Conservation (phyloP, 2,329 filamentous ascomycete genomes). For the Shiraia sp. region DNA sequence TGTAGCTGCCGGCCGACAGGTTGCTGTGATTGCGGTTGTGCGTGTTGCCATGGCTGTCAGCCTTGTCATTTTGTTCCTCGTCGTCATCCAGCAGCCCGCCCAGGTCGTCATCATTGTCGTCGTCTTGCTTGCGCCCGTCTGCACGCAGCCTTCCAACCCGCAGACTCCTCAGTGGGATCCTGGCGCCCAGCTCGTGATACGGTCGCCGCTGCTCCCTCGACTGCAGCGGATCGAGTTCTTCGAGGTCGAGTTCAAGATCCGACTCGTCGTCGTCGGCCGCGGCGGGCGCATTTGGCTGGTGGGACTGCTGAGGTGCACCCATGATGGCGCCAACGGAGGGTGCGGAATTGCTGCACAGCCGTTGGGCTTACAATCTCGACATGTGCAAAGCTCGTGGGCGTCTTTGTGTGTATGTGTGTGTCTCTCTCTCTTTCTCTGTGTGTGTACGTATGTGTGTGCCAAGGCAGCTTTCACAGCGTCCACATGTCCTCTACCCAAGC, state of each 20-base stretch:
- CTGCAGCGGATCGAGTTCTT: constrained; percentile 72
- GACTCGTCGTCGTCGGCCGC: constrained; percentile 62
- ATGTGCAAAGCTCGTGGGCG: too few species aligned
- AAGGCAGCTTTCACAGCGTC: background rate
- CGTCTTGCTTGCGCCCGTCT: constrained; percentile 49
- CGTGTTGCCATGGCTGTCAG: too few species aligned
- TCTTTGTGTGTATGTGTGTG: too few species aligned
- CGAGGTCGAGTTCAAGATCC: constrained; percentile 75
- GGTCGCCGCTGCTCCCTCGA: constrained; percentile 38
- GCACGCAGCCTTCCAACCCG: constrained; percentile 53
- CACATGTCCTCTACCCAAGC: too few species aligned
- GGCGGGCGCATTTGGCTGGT: constrained; percentile 60
- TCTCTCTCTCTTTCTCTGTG: too few species aligned
- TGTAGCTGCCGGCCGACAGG: constrained; percentile 63
- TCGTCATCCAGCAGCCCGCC: constrained; percentile 68
- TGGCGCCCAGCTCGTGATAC: constrained; percentile 51
- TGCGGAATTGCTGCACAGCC: constrained; percentile 7
- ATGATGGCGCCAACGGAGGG: constrained; percentile 35
- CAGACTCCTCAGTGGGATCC: constrained; percentile 71
- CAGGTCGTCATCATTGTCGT: constrained; percentile 69
- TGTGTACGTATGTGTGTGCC: too few species aligned
- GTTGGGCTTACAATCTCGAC: constrained; percentile 10
- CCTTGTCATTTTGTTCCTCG: constrained; percentile 57
- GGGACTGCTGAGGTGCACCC: constrained; percentile 52
- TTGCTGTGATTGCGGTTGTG: constrained; percentile 24